These are phyloP conservation scores for Vitis rupestris DNA, from an alignment of 164 flowering plant genomes.

Conservation along the genomic window DNA sequence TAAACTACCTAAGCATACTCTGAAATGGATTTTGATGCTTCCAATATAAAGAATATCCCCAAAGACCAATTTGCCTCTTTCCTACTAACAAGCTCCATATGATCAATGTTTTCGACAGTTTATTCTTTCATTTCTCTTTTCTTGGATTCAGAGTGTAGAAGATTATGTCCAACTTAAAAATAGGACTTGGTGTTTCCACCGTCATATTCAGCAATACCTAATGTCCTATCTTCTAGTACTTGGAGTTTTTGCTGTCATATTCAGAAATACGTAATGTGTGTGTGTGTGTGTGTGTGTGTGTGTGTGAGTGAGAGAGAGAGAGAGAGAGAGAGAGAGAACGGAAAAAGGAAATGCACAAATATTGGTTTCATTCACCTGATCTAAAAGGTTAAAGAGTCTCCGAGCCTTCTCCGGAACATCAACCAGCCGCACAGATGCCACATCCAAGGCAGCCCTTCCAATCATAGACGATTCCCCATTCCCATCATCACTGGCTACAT, in stretches of 20 bases:
- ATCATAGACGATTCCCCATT: constrained; percentile 47
- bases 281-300: too few relatives aligned
- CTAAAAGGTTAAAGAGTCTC: constrained; percentile 77
- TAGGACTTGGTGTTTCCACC: neutral
- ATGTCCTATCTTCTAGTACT: too few relatives aligned
- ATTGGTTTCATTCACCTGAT: constrained; percentile 61
- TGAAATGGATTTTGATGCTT: too few relatives aligned
- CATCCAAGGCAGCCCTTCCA: constrained; percentile 84
- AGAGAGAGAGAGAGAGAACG: neutral
- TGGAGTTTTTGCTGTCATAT: too few relatives aligned
- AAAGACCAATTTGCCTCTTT: neutral
- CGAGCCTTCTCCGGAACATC: constrained; percentile 92
- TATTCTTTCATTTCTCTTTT: neutral
- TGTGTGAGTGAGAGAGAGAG: too few relatives aligned
- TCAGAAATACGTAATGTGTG: too few relatives aligned
- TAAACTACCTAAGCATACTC: too few relatives aligned
- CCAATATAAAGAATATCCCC: neutral
- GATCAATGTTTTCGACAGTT: neutral
- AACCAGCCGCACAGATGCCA: constrained; percentile 78
- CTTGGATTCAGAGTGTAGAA: neutral
- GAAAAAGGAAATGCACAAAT: too few relatives aligned
- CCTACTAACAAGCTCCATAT: too few relatives aligned
- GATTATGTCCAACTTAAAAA: neutral
- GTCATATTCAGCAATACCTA: neutral
- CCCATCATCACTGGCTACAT: constrained; percentile 37